Percentiles rank a stretch among this genome's conserved stretches.
These are phyloP conservation scores for Coffea humblotiana DNA, from an alignment of 305 asterid species.

Conservation along the genomic window DNA sequence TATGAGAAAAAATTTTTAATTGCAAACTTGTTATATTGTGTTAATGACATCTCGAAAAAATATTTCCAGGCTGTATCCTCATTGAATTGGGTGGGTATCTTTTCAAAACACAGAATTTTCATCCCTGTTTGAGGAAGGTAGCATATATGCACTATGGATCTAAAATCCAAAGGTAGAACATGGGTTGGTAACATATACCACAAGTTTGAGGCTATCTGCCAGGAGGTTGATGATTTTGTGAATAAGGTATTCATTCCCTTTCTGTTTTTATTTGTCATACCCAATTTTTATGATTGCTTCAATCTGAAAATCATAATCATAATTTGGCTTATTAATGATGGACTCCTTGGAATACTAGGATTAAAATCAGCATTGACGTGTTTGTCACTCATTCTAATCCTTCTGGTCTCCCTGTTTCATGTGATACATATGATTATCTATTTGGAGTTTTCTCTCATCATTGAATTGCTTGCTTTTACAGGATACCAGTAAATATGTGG, in stretches of 20 bases:
- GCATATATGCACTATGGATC: constrained; percentile 27
- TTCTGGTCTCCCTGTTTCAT: neutral
- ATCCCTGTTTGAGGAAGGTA: neutral
- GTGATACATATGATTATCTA: neutral
- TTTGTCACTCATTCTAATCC: neutral
- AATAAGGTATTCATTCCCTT: constrained; percentile 32
- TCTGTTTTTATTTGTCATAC: neutral
- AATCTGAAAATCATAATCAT: neutral
- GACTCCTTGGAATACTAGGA: constrained; percentile 1
- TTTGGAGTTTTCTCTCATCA: neutral
- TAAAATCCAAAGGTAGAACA: constrained; percentile 27
- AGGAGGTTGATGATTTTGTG: constrained; percentile 43
- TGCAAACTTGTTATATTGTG: neutral
- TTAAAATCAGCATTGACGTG: neutral
- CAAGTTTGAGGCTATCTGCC: constrained; percentile 38
- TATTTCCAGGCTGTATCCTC: constrained; percentile 1
- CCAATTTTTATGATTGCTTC: neutral
- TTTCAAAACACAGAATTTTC: neutral
- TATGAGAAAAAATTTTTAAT: neutral
- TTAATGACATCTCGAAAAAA: neutral
- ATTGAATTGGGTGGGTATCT: neutral
- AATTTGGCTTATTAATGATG: neutral
- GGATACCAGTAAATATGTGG: constrained; percentile 57
- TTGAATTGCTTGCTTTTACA: constrained; percentile 28
- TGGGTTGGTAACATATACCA: constrained; percentile 46